Evolutionary conservation across 371 early-diverging fungal genomes (phyloP).

Genomic region (Mortierella sp.): DNA sequence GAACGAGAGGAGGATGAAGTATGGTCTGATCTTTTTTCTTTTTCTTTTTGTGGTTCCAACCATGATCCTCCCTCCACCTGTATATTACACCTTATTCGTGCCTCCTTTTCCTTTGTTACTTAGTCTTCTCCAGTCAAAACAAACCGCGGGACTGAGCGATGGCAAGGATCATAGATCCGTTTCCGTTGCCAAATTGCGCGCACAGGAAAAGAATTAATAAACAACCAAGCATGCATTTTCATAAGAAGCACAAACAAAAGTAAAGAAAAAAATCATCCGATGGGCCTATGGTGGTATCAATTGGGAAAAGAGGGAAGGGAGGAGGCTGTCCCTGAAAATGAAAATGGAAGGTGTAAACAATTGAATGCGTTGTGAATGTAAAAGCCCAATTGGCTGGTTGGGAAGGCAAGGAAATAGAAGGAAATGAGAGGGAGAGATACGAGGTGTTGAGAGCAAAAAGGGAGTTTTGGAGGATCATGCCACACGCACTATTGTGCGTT

Average conservation of each 20-base stretch:
- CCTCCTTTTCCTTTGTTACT: background rate
- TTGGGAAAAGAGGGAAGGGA: background rate
- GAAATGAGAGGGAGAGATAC: background rate
- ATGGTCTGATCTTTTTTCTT: background rate
- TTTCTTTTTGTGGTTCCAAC: background rate
- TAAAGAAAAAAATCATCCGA: background rate
- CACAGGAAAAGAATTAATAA: background rate
- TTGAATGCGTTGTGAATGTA: background rate
- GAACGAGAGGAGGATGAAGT: background rate
- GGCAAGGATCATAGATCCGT: background rate
- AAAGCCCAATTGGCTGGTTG: slow-evolving; percentile 4
- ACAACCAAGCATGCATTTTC: background rate
- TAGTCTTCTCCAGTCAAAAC: background rate
- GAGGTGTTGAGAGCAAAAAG: background rate
- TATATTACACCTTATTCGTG: background rate
- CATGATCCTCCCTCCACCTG: background rate
- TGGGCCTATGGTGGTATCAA: background rate
- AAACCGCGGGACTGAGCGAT: background rate
- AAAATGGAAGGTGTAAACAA: background rate
- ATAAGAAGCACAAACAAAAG: no score
- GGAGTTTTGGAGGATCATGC: slow-evolving; percentile 8
- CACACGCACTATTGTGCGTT: background rate
- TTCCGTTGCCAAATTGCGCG: background rate
- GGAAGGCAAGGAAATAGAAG: background rate
- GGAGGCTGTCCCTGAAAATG: background rate